phyloP scores from a whole-genome alignment of 2,329 filamentous ascomycete genomes.

The Ceratocystis colombiana region DNA sequence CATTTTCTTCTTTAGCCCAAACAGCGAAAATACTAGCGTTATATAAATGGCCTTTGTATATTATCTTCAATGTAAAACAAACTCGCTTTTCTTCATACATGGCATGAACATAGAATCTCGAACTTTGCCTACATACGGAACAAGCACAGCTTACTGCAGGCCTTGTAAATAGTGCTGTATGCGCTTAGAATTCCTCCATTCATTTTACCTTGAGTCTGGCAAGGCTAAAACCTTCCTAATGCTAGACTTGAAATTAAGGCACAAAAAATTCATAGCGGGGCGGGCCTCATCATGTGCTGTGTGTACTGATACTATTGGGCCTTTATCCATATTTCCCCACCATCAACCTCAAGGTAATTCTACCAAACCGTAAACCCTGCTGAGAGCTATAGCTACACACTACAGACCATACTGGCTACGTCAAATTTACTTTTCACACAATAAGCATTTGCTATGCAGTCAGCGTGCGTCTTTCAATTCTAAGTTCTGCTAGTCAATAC shows the following conservation, averaged over 20 bases:
- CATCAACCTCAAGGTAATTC: neutral
- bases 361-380: neutral
- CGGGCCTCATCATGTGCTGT: neutral
- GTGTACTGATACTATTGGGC: neutral
- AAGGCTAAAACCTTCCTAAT: conserved; percentile 7
- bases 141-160: no score
- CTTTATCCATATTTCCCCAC: neutral
- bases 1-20: neutral
- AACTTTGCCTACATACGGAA: neutral
- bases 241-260: neutral
- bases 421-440: neutral
- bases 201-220: no score
- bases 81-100: no score
- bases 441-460: neutral
- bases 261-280: neutral
- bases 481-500: neutral
- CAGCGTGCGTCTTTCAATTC: neutral
- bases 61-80: neutral
- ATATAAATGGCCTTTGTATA: neutral
- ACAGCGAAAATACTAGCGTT: neutral
- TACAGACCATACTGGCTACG: neutral
- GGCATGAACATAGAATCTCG: neutral
- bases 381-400: neutral
- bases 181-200: conserved; percentile 12
- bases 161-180: no score